phyloP scores from a whole-genome alignment of 805 yeast species.

The Nakazawaea molendinolei region DNA sequence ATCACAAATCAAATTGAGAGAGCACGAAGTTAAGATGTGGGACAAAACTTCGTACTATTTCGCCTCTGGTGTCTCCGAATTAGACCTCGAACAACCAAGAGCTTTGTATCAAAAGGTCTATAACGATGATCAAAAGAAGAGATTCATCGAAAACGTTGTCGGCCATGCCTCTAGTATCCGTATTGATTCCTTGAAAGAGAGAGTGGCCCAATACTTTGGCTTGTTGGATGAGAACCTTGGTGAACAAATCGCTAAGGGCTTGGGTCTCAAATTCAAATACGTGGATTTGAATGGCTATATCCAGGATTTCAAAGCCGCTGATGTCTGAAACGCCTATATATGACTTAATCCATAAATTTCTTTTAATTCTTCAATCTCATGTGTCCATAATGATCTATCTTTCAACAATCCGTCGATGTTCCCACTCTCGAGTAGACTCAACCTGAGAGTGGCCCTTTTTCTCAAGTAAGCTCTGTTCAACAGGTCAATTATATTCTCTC shows the following conservation, averaged over 20 bases:
- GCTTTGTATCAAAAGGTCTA: slow-evolving; percentile 33
- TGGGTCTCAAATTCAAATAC: slow-evolving; percentile 30
- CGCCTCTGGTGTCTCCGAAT: slow-evolving; percentile 33
- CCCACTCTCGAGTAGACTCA: slow-evolving; percentile 40
- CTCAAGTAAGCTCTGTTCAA: slow-evolving; percentile 32
- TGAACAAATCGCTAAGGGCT: slow-evolving; percentile 31
- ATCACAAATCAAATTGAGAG: slow-evolving; percentile 22
- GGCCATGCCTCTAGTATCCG: slow-evolving; percentile 31
- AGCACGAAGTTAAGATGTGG: slow-evolving; percentile 32
- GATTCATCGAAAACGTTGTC: slow-evolving; percentile 30
- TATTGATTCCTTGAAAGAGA: slow-evolving; percentile 25
- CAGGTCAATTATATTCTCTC: slow-evolving; percentile 41
- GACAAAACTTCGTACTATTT: slow-evolving; percentile 29
- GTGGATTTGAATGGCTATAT: slow-evolving; percentile 29
- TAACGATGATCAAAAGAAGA: slow-evolving; percentile 24
- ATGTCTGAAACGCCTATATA: neutral
- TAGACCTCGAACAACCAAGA: slow-evolving; percentile 43
- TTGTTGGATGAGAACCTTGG: slow-evolving; percentile 35
- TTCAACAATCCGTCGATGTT: slow-evolving; percentile 20
- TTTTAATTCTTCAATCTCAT: slow-evolving; percentile 19
- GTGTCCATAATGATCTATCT: slow-evolving; percentile 22
- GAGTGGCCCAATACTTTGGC: slow-evolving; percentile 36
- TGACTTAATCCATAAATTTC: slow-evolving; percentile 9
- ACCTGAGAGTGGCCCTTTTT: slow-evolving; percentile 37
- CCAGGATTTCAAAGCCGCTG: slow-evolving; percentile 11